These are phyloP conservation scores for Diddensiella caesifluorescens DNA, from an alignment of 805 yeast genomes.

Conservation along the genomic window DNA sequence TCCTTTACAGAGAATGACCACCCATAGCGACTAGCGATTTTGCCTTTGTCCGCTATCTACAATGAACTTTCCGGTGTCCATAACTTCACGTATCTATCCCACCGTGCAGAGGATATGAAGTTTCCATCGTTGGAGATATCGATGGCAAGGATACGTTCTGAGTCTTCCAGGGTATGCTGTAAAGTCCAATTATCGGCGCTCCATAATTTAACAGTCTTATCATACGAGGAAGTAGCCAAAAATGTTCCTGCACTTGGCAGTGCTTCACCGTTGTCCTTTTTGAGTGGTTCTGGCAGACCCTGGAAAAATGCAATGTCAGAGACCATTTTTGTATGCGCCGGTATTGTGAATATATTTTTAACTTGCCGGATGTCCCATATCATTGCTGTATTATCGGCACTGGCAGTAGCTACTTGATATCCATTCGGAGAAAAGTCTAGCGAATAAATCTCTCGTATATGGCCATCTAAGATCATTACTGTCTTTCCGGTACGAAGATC, in stretches of 20 bases:
- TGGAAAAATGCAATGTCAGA: constrained; percentile 56
- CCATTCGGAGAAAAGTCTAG: constrained; percentile 77
- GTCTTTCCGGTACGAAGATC: constrained; percentile 76
- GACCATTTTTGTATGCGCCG: constrained; percentile 71
- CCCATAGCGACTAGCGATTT: not conserved
- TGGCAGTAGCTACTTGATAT: constrained; percentile 69
- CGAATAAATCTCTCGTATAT: constrained; percentile 63
- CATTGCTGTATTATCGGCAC: constrained; percentile 74
- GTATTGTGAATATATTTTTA: constrained; percentile 43
- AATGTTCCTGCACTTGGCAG: constrained; percentile 40
- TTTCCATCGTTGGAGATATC: constrained; percentile 46
- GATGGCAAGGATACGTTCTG: constrained; percentile 68
- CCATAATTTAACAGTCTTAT: constrained; percentile 58
- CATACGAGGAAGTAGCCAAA: constrained; percentile 64
- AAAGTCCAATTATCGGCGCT: constrained; percentile 67
- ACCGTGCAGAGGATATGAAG: constrained; percentile 59
- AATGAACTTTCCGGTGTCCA: constrained; percentile 38
- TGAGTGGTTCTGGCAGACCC: constrained; percentile 21
- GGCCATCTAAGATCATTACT: constrained; percentile 56
- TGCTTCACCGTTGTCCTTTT: constrained; percentile 30
- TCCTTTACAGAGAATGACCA: not conserved
- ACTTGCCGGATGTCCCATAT: constrained; percentile 79
- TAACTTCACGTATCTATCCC: constrained; percentile 76
- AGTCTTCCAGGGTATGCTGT: constrained; percentile 47
- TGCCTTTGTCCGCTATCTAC: too few relatives aligned